Evolutionary conservation across 2,329 filamentous ascomycete genomes (phyloP), one percentile per base, ranked within the genome.

Genomic region (Diaporthe sp.): DNA sequence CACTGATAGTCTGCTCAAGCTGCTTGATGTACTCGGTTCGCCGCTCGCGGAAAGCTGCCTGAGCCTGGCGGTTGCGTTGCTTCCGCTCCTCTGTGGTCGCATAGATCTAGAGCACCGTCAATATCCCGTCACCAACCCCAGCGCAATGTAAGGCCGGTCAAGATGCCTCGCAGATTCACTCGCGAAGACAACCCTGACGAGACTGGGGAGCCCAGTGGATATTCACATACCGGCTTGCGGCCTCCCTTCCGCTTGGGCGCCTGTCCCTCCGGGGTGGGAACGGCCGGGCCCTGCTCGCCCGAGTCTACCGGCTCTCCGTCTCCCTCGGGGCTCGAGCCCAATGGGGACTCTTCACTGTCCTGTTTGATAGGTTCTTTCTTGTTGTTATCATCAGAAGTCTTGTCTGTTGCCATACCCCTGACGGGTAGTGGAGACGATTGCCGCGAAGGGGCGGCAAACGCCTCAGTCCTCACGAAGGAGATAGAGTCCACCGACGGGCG

Each of bases 11-110:
- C 79, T 96, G 95, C 86, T 99, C 97, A 35, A 99, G 90, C 84
- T 99, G 97, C 87, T 98, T 98, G 87, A 99, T 99, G 84, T 99
- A 99, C 87, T 99, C 97, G 72, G 96, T 98, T 74, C 97, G 93
- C 78, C 97, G 93, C 86, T 99, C 97, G 79, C 97, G 93, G 81
- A 99, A 99, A 73, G 97, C 97, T 72, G 97, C 97, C 85, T 99
- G 97, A 63, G 97, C 97, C 86, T 98, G 97, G 79, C 97, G 90
- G 82, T 99, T 99, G 78, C 97, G 92, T 86, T 98, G 97, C 87
- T 99, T 98, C 81, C 97, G 93, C 85, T 99, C 97, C 84, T 99
- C 97, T 15, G 97, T 98, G 47, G 97, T 99, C 71, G 97, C 97
- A 89, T 99, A 99, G 77, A 98, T 98, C 96, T 98, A 68, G 25